phyloP scores from a whole-genome alignment of 306 rosid species.

The Acmispon strigosus region DNA sequence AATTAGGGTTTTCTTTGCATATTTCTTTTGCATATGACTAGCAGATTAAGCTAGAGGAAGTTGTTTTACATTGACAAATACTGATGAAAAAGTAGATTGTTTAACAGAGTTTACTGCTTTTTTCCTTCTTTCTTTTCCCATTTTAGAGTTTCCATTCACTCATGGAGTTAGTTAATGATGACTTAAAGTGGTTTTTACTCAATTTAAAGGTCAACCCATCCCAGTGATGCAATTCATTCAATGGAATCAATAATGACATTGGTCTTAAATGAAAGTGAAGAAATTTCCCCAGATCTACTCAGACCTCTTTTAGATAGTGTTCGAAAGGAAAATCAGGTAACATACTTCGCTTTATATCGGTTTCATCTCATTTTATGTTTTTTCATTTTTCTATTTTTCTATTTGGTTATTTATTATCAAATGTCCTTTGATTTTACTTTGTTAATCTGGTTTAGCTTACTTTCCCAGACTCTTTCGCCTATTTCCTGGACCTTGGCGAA shows the following conservation, averaged over 20 bases:
- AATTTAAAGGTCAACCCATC: conserved; percentile 55
- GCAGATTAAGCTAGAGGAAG: background rate
- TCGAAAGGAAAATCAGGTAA: conserved; percentile 59
- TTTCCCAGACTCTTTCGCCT: conserved; percentile 51
- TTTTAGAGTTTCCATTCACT: background rate
- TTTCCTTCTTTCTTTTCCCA: background rate
- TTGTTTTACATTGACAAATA: background rate
- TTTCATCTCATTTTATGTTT: background rate
- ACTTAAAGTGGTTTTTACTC: conserved; percentile 24
- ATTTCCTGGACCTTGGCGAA: conserved; percentile 56
- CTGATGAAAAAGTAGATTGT: background rate
- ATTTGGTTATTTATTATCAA: background rate
- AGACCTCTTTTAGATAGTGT: conserved; percentile 47
- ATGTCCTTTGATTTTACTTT: background rate
- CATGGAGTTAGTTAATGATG: conserved; percentile 7
- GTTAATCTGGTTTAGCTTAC: conserved; percentile 12
- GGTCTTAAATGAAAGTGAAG: conserved; percentile 62
- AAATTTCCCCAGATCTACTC: conserved; percentile 53
- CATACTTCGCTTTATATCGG: background rate
- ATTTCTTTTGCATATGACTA: background rate
- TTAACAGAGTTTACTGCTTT: background rate
- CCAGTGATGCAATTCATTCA: conserved; percentile 33
- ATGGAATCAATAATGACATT: conserved; percentile 63
- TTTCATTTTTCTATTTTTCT: background rate
- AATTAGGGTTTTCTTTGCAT: conserved; percentile 4